These are phyloP conservation scores for Boletus reticulatus DNA, from an alignment of 768 basidiomycete species.

Conservation along the genomic window DNA sequence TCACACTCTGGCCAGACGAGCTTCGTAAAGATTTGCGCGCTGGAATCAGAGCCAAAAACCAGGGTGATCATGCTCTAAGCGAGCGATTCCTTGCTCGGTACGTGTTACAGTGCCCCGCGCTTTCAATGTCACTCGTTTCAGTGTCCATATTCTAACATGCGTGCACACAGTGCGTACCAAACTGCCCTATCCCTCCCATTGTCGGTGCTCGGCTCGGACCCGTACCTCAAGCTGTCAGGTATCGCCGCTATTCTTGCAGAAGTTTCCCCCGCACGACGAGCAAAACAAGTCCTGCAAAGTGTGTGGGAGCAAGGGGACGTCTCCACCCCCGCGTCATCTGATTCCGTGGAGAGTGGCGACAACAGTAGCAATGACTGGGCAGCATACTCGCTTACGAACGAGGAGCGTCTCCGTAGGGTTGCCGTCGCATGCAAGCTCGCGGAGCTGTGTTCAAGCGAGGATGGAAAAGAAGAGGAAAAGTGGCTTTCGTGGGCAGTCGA, in stretches of 20 bases:
- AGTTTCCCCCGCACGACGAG: constrained; percentile 35
- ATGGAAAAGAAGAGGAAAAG: constrained; percentile 38
- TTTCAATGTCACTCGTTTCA: not conserved
- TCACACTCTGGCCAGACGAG: constrained; percentile 67
- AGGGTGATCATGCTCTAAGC: constrained; percentile 52
- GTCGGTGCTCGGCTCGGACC: constrained; percentile 37
- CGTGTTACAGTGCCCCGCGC: constrained; percentile 10
- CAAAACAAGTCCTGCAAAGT: constrained; percentile 23
- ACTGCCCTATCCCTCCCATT: constrained; percentile 46
- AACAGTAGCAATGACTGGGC: constrained; percentile 14
- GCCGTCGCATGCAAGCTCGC: constrained; percentile 46
- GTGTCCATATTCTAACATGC: not conserved
- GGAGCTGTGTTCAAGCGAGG: constrained; percentile 35
- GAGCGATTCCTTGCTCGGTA: constrained; percentile 55
- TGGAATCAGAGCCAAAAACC: constrained; percentile 60
- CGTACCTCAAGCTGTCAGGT: constrained; percentile 66
- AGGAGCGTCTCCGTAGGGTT: constrained; percentile 44
- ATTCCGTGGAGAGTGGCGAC: constrained; percentile 1
- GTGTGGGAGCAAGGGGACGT: constrained; percentile 20
- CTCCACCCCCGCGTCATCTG: not conserved
- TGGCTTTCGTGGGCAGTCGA: constrained; percentile 46
- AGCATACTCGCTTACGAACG: constrained; percentile 27
- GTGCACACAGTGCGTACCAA: constrained; percentile 48
- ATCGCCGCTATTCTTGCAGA: constrained; percentile 62
- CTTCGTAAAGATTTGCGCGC: constrained; percentile 62